phyloP scores from a whole-genome alignment of 78 protist genomes.

The Capsaspora owczarzaki region DNA sequence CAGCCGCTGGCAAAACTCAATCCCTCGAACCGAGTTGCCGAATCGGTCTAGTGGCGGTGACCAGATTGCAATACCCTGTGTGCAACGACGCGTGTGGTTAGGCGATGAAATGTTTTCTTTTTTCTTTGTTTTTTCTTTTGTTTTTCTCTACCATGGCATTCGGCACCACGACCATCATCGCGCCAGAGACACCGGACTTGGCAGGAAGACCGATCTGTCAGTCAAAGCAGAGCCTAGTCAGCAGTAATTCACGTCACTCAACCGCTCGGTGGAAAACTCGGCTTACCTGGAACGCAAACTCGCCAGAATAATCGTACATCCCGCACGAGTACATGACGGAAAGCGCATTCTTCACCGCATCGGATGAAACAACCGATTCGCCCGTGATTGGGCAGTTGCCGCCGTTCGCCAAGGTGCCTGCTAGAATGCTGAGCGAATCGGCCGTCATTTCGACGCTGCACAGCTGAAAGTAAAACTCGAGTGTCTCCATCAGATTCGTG shows the following conservation, averaged over 20 bases:
- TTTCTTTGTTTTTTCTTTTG: not conserved
- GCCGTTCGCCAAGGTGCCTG: constrained; percentile 62
- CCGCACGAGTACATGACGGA: constrained; percentile 41
- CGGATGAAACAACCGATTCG: not conserved
- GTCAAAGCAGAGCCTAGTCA: no score
- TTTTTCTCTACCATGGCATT: not conserved
- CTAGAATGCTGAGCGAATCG: constrained; percentile 23
- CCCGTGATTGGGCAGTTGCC: constrained; percentile 54
- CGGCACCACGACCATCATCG: constrained; percentile 34
- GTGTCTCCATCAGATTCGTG: not conserved
- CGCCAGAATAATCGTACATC: constrained; percentile 63
- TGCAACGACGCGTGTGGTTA: no score
- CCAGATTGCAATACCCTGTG: not conserved
- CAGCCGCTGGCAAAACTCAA: not conserved
- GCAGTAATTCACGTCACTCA: no score
- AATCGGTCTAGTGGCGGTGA: not conserved
- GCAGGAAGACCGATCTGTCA: constrained; percentile 60
- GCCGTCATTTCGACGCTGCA: not conserved
- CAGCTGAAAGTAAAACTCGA: constrained; percentile 42
- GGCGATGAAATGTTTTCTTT: no score
- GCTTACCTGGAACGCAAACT: constrained; percentile 39
- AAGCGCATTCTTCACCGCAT: not conserved
- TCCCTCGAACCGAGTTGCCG: not conserved
- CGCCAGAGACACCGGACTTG: constrained; percentile 28
- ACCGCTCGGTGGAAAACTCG: no score